Percentiles rank a stretch among this genome's conserved stretches.
Conservation (phyloP, 1,284 basidiomycete genomes). For the Apiotrichum mycotoxinovorans region DNA sequence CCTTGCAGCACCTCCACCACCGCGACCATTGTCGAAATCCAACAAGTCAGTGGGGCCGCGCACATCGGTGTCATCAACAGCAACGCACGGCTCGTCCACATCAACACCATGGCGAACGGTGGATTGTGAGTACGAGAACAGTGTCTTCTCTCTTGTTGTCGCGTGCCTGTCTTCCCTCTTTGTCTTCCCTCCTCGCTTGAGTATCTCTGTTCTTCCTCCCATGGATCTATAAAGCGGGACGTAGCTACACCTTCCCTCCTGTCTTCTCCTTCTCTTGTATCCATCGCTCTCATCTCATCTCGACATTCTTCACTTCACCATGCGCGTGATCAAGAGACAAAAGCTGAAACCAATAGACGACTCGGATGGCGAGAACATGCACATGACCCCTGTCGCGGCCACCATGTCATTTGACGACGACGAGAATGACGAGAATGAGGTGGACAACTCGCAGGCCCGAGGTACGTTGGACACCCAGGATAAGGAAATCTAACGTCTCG, state of each 20-base stretch:
- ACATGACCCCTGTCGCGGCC: background rate
- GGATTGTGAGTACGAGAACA: background rate
- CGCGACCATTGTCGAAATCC: background rate
- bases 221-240: too few species aligned
- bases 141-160: background rate
- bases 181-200: background rate
- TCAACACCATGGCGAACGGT: too few species aligned
- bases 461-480: background rate
- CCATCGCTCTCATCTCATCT: background rate
- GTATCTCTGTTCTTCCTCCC: background rate
- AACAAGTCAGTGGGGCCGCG: too few species aligned
- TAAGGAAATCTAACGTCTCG: background rate
- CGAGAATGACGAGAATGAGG: constrained; percentile 9
- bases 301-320: background rate
- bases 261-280: too few species aligned
- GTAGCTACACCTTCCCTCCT: too few species aligned
- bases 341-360: background rate
- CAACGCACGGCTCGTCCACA: background rate
- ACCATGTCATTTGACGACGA: background rate
- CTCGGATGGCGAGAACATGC: constrained; percentile 1
- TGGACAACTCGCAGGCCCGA: background rate
- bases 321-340: background rate
- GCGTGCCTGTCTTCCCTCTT: background rate
- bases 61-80: background rate
- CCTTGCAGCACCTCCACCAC: background rate